These are phyloP conservation scores for Alternaria postmessia DNA, from an alignment of 2,329 filamentous ascomycete genomes.

Conservation along the genomic window DNA sequence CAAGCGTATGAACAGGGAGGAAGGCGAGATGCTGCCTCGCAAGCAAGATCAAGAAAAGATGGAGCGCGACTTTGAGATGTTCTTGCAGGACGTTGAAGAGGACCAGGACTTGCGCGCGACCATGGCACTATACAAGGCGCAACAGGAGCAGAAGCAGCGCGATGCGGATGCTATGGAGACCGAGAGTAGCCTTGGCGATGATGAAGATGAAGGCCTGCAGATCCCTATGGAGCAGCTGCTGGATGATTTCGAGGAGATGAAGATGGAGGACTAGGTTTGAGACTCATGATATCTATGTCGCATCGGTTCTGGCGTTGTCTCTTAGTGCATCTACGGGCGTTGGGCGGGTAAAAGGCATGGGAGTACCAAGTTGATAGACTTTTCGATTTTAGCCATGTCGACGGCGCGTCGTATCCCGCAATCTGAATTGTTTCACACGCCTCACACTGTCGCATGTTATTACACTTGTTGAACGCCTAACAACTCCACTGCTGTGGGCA, in stretches of 20 bases:
- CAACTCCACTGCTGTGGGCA: neutral
- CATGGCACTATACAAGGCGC: conserved; percentile 82
- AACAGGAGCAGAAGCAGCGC: conserved; percentile 64
- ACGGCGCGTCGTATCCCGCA: neutral
- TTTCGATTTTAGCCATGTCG: neutral
- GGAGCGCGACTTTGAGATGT: conserved; percentile 95
- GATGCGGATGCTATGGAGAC: conserved; percentile 73
- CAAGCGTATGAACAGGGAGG: conserved; percentile 90
- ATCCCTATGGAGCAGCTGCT: conserved; percentile 69
- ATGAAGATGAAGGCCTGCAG: conserved; percentile 63
- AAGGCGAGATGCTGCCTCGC: conserved; percentile 84
- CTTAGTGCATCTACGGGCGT: conserved; percentile 16
- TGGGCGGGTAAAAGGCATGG: conserved; percentile 2
- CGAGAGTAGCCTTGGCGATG: conserved; percentile 62
- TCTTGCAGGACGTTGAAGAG: conserved; percentile 95
- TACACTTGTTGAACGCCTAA: neutral
- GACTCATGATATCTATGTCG: neutral
- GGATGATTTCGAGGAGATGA: conserved; percentile 92
- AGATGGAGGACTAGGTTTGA: conserved; percentile 62
- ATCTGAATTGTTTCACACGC: neutral
- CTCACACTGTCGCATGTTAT: neutral
- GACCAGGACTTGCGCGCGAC: conserved; percentile 87
- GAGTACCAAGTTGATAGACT: conserved; percentile 1
- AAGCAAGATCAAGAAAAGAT: conserved; percentile 87
- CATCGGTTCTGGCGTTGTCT: conserved; percentile 9